phyloP scores from a whole-genome alignment of 2,329 filamentous ascomycete species.

The Fusarium armeniacum region DNA sequence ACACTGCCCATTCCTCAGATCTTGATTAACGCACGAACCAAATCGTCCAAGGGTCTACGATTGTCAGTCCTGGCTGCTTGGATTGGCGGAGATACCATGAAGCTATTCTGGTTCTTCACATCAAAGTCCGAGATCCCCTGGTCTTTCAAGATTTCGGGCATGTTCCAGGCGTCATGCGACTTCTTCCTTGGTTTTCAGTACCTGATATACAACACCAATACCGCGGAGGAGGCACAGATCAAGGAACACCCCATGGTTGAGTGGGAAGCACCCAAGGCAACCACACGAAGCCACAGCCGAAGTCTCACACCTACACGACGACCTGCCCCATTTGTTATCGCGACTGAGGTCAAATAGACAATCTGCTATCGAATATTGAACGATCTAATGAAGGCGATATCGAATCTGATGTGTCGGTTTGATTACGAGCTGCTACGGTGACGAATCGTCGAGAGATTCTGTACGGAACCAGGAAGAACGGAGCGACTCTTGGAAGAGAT shows the following conservation, averaged over 20 bases:
- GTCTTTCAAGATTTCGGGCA: constrained; percentile 85
- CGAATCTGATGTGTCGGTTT: constrained; percentile 18
- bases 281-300: constrained; percentile 50
- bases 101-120: constrained; percentile 89
- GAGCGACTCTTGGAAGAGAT: constrained; percentile 23
- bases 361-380: constrained; percentile 18
- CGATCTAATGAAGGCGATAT: constrained; percentile 37
- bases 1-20: constrained; percentile 87
- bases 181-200: constrained; percentile 81
- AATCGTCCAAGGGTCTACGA: constrained; percentile 83
- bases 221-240: constrained; percentile 57
- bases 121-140: constrained; percentile 77
- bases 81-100: constrained; percentile 85
- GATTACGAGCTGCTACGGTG: constrained; percentile 14
- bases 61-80: constrained; percentile 82
- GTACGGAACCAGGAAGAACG: neutral
- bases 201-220: constrained; percentile 75
- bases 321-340: constrained; percentile 56
- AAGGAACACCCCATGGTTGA: constrained; percentile 59
- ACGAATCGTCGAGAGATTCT: neutral
- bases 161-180: constrained; percentile 86
- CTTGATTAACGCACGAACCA: constrained; percentile 74
- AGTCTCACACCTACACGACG: constrained; percentile 59
- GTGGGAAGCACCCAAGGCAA: constrained; percentile 51
- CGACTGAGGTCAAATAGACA: constrained; percentile 47